Evolutionary conservation across 768 basidiomycete genomes (phyloP).

Genomic region (Lepiota brunneoincarnata): DNA sequence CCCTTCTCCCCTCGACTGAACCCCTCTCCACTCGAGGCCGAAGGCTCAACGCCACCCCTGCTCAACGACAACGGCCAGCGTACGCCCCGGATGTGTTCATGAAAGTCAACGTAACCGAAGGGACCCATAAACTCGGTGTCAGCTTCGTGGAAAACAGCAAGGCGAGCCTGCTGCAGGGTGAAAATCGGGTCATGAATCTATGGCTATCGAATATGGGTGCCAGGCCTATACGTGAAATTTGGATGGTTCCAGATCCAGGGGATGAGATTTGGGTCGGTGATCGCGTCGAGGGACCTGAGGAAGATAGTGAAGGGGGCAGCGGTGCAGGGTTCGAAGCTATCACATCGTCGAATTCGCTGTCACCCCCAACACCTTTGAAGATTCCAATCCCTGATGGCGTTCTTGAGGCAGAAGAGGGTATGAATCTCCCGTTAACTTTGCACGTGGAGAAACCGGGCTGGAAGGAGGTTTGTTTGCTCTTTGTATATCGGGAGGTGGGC

Average conservation of each 20-base stretch:
- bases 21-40: slow-evolving; percentile 67
- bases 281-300: slow-evolving; percentile 63
- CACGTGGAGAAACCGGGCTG: slow-evolving; percentile 10
- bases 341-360: slow-evolving; percentile 13
- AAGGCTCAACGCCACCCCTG: slow-evolving; percentile 70
- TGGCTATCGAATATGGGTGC: slow-evolving; percentile 68
- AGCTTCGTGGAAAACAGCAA: slow-evolving; percentile 53
- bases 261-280: slow-evolving; percentile 61
- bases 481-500: slow-evolving; percentile 57
- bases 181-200: slow-evolving; percentile 51
- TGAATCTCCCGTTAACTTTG: slow-evolving; percentile 8
- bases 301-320: slow-evolving; percentile 59
- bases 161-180: slow-evolving; percentile 64
- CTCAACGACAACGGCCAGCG: slow-evolving; percentile 62
- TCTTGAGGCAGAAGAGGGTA: slow-evolving; percentile 9
- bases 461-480: slow-evolving; percentile 12
- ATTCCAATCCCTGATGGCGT: slow-evolving; percentile 7
- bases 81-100: slow-evolving; percentile 72
- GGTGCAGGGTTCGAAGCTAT: slow-evolving; percentile 29
- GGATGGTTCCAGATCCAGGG: slow-evolving; percentile 59
- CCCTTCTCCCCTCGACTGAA: slow-evolving; percentile 66
- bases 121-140: slow-evolving; percentile 60
- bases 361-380: slow-evolving; percentile 7
- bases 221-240: slow-evolving; percentile 61
- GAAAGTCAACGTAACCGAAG: slow-evolving; percentile 58